phyloP scores from a whole-genome alignment of 176 grass and related monocot species.

The Ampelocalamus luodianensis region DNA sequence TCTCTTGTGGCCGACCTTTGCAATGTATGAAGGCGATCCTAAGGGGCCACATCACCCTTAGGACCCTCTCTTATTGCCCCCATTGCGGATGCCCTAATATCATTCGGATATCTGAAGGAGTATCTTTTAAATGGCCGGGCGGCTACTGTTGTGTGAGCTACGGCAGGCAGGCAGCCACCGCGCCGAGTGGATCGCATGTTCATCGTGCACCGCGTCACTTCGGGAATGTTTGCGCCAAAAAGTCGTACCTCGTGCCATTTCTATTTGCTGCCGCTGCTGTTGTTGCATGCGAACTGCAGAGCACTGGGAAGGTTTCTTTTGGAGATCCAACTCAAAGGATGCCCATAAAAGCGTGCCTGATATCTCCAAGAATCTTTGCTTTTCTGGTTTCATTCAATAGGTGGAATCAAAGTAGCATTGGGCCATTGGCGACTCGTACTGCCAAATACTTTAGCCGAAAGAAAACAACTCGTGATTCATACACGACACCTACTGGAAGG shows the following conservation, averaged over 20 bases:
- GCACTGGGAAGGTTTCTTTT: not conserved
- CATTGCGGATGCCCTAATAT: not conserved
- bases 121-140: not conserved
- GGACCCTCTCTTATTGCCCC: too few species aligned
- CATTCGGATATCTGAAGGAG: not conserved
- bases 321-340: conserved; percentile 45
- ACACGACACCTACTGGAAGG: conserved; percentile 39
- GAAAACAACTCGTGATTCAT: conserved; percentile 40
- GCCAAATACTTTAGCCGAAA: conserved; percentile 32
- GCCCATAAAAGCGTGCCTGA: conserved; percentile 35
- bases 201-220: conserved; percentile 31
- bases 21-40: too few species aligned
- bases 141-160: not conserved
- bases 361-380: conserved; percentile 53
- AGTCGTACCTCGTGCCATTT: not conserved
- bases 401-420: conserved; percentile 38
- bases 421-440: not conserved
- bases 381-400: conserved; percentile 2
- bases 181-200: conserved; percentile 44
- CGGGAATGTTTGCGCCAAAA: conserved; percentile 41
- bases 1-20: too few species aligned
- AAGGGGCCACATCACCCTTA: too few species aligned
- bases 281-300: conserved; percentile 12
- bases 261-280: not conserved
- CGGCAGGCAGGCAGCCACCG: not conserved